Percentiles rank a stretch among this genome's conserved stretches.
These are phyloP conservation scores for Albugo laibachii DNA, from an alignment of 352 stramenopile species.

Conservation along the genomic window DNA sequence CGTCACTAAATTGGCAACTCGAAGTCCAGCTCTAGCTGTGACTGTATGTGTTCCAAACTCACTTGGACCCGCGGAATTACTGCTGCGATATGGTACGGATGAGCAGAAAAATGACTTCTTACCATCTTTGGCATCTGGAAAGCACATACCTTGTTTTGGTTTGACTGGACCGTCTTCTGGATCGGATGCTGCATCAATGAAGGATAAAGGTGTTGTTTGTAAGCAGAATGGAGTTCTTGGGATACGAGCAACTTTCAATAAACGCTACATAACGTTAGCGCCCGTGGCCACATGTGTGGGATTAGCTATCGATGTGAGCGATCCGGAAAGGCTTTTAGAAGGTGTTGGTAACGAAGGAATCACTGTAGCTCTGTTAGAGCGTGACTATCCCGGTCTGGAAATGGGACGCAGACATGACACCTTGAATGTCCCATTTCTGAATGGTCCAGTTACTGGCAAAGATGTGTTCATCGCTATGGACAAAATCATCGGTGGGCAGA, in stretches of 20 bases:
- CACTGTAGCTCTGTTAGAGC: constrained; percentile 91
- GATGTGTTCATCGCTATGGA: constrained; percentile 97
- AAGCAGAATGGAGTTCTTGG: constrained; percentile 89
- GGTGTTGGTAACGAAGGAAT: constrained; percentile 88
- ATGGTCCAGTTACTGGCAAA: constrained; percentile 90
- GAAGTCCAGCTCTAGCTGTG: constrained; percentile 78
- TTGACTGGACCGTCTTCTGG: constrained; percentile 89
- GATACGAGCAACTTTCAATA: constrained; percentile 93
- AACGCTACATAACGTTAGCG: constrained; percentile 97
- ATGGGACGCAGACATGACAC: constrained; percentile 94
- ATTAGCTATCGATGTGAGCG: constrained; percentile 91
- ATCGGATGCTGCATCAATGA: constrained; percentile 90
- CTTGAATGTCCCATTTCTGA: constrained; percentile 94
- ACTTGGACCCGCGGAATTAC: constrained; percentile 88
- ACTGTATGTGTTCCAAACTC: constrained; percentile 96
- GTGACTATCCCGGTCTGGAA: constrained; percentile 83
- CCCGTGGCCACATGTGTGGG: constrained; percentile 93
- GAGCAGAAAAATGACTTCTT: constrained; percentile 95
- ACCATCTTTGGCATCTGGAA: constrained; percentile 82
- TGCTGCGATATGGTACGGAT: constrained; percentile 90
- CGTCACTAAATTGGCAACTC: constrained; percentile 86
- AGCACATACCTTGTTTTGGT: constrained; percentile 94
- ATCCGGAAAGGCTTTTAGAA: constrained; percentile 89
- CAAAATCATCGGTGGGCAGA: constrained; percentile 93
- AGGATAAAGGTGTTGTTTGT: constrained; percentile 86